Conservation (phyloP, 163 green algal genomes). For the Dunaliella salina region DNA sequence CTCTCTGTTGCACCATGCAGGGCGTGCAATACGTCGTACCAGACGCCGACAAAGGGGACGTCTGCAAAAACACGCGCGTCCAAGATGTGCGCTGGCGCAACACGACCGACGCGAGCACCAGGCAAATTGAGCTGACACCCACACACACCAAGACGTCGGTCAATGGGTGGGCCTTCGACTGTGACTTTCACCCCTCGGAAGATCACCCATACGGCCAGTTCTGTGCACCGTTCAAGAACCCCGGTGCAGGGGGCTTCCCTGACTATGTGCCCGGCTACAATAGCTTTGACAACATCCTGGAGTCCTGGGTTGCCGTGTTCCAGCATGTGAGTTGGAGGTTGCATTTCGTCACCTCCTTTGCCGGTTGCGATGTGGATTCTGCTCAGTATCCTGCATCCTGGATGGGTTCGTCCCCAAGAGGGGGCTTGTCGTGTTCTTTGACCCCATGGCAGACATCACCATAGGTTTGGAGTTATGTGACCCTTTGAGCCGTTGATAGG, state of each 20-base stretch:
- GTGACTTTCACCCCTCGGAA: not conserved
- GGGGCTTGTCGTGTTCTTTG: too few relatives aligned
- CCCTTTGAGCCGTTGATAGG: too few relatives aligned
- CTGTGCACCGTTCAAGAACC: not conserved
- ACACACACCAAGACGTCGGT: not conserved
- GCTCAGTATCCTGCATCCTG: too few relatives aligned
- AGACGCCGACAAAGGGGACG: not conserved
- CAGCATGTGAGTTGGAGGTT: slow-evolving; percentile 9
- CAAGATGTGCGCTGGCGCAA: not conserved
- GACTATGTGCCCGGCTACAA: slow-evolving; percentile 44
- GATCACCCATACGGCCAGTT: not conserved
- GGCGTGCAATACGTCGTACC: not conserved
- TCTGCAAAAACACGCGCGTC: not conserved
- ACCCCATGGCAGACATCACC: too few relatives aligned
- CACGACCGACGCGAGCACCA: not conserved
- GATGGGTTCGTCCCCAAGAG: too few relatives aligned
- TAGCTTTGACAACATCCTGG: slow-evolving; percentile 55
- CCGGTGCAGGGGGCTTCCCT: not conserved
- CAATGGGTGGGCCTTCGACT: not conserved
- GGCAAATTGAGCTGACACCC: not conserved
- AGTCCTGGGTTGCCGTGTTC: slow-evolving; percentile 52
- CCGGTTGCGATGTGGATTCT: too few relatives aligned
- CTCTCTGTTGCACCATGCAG: not conserved
- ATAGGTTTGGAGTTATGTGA: too few relatives aligned
- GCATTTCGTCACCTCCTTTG: too few relatives aligned